Evolutionary conservation across 108 stramenopile species (phyloP).

Genomic region (Nitzschia sp.): DNA sequence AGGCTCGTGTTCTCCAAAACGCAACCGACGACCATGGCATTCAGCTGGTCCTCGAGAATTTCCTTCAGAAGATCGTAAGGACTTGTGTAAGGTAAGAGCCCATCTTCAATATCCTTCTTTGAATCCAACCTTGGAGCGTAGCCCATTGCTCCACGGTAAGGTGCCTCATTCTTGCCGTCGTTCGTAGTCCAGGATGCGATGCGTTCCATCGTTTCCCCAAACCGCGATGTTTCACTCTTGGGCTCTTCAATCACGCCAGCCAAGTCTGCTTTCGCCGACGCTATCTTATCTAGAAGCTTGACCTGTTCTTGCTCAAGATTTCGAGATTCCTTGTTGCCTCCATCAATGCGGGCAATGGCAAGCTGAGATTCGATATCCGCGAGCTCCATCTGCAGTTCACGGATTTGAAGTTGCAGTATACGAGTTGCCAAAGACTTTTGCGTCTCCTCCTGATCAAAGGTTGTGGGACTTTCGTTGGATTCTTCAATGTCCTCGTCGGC

Average conservation of each 20-base stretch:
- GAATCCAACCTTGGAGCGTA: constrained; percentile 63
- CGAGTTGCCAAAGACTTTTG: constrained; percentile 51
- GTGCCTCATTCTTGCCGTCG: constrained; percentile 48
- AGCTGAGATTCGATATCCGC: constrained; percentile 71
- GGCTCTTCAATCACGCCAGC: not conserved
- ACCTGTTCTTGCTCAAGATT: constrained; percentile 1
- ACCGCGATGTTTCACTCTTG: not conserved
- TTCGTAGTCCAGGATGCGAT: constrained; percentile 29
- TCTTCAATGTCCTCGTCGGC: constrained; percentile 22
- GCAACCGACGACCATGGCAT: constrained; percentile 73
- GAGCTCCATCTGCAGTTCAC: constrained; percentile 67
- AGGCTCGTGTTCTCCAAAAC: constrained; percentile 84
- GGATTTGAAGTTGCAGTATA: constrained; percentile 65
- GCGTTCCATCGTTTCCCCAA: constrained; percentile 1
- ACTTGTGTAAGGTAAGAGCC: constrained; percentile 47
- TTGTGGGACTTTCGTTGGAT: constrained; percentile 7
- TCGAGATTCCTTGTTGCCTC: not conserved
- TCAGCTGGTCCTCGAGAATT: constrained; percentile 72
- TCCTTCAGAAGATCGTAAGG: constrained; percentile 76
- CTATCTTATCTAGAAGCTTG: constrained; percentile 2
- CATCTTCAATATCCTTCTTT: constrained; percentile 36
- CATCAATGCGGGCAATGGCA: constrained; percentile 41
- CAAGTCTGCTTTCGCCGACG: constrained; percentile 10
- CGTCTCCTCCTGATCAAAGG: constrained; percentile 29
- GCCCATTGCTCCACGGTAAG: constrained; percentile 84